Evolutionary conservation across 768 basidiomycete species (phyloP), one percentile per base, ranked within the genome.

Genomic region (Kondoa subrosea): DNA sequence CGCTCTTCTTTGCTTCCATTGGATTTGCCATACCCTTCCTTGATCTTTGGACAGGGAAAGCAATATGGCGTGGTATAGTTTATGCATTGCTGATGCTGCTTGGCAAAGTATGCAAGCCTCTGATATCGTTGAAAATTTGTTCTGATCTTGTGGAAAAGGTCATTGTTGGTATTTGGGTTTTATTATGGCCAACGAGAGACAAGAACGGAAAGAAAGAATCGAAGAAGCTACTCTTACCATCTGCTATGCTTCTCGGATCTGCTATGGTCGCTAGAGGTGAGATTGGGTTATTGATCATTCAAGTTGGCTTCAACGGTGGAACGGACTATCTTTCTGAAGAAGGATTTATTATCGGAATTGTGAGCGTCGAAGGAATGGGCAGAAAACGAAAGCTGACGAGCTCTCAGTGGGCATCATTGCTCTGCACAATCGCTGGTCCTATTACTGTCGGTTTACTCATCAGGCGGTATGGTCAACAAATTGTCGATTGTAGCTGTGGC

Each of bases 261-360:
- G 84, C 84, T 0, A 83, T 86, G 81, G 81, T 85, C 34, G 82
- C 85, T 0, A 80, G 85, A 1, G 86, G 86, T 0, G 85, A 86
- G 75, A 85, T 86, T 30, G 85, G 83, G 15, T 78, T 86, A 56
- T 82, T 85, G 33, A 81, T 85, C 32, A 82, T 83, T 4, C 76
- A 78, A 62, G 74, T 79, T 57, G 78, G 40, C 40, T 50, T n/a
- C n/a, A n/a, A 50, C 21, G 8, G 12, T 8, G 40, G 21, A 21
- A 50, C 40, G 40, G 40, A 50, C 40, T 50, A 50, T 21, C 40
- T 50, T 50, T 50, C 40, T 8, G 21, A 50, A 21, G 40, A 8
- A 50, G 40, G 40, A 8, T 50, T 50, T 21, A 50, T 50, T 50
- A 50, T 50, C 40, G 40, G 40, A 8, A 50, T 50, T 50, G 40